Evolutionary conservation across 352 stramenopile genomes (phyloP).

Genomic region (Sclerospora graminicola): DNA sequence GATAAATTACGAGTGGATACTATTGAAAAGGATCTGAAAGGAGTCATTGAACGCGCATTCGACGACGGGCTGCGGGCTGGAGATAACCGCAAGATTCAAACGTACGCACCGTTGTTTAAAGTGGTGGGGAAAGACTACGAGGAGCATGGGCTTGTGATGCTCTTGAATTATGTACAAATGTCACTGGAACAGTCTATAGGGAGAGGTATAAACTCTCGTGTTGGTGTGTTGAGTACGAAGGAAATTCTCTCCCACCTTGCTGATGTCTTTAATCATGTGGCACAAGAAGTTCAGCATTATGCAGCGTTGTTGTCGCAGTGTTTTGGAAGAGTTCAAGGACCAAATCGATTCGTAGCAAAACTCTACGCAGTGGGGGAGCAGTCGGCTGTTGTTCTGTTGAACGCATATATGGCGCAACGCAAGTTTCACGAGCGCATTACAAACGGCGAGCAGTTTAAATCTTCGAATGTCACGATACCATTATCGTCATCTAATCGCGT

Average conservation of each 20-base stretch:
- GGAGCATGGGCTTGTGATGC: conserved; percentile 43
- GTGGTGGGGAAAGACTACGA: conserved; percentile 58
- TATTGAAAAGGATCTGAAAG: conserved; percentile 76
- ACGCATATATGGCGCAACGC: conserved; percentile 65
- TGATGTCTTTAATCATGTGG: conserved; percentile 64
- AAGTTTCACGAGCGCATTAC: conserved; percentile 60
- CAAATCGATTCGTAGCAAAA: conserved; percentile 35
- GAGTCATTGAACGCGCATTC: conserved; percentile 61
- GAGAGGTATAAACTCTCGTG: conserved; percentile 9
- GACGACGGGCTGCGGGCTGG: conserved; percentile 35
- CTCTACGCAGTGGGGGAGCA: conserved; percentile 60
- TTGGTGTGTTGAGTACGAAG: conserved; percentile 54
- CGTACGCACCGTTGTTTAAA: conserved; percentile 72
- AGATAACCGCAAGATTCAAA: conserved; percentile 38
- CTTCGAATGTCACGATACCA: conserved; percentile 3
- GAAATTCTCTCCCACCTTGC: conserved; percentile 69
- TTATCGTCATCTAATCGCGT: conserved; percentile 13
- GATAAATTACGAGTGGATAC: conserved; percentile 79
- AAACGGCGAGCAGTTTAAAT: conserved; percentile 7
- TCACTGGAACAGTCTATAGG: conserved; percentile 27
- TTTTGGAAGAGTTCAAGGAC: conserved; percentile 41
- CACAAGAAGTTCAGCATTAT: conserved; percentile 54
- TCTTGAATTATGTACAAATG: conserved; percentile 38
- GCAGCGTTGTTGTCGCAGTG: conserved; percentile 37
- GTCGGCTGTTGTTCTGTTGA: conserved; percentile 39